Percentiles rank a stretch among this genome's conserved stretches.
Conservation (phyloP, 2,329 filamentous ascomycete species). For the Ophiostoma piceae region DNA sequence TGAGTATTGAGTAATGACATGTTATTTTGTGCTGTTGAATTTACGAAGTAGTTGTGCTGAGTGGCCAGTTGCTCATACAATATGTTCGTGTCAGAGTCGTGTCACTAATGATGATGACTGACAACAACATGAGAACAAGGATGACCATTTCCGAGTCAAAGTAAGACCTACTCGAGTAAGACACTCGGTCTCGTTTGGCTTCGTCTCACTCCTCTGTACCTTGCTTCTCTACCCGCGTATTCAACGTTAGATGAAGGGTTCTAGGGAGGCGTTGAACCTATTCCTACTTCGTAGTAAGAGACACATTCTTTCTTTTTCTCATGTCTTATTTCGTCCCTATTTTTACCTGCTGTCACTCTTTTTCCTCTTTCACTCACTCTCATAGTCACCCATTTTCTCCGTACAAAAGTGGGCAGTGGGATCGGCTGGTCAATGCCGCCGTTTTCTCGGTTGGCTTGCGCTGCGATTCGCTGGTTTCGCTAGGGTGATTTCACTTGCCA, state of each 20-base stretch:
- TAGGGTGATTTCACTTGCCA: background rate
- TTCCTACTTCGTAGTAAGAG: background rate
- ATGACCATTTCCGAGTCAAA: background rate
- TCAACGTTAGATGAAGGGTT: background rate
- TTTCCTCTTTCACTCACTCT: too few species aligned
- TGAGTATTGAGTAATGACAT: background rate
- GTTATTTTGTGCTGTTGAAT: too few species aligned
- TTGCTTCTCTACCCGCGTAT: background rate
- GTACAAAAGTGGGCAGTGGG: slow-evolving; percentile 11
- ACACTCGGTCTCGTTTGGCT: background rate
- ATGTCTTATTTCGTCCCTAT: too few species aligned
- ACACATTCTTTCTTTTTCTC: background rate
- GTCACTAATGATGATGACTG: too few species aligned
- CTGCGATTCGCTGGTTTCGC: slow-evolving; percentile 19
- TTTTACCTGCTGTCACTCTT: too few species aligned
- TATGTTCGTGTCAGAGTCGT: too few species aligned
- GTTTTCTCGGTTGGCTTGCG: slow-evolving; percentile 17
- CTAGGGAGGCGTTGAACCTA: background rate
- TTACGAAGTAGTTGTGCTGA: too few species aligned
- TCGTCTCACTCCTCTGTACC: too few species aligned
- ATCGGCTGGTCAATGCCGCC: slow-evolving; percentile 25
- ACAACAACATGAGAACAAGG: background rate
- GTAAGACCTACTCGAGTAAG: background rate
- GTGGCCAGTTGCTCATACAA: too few species aligned
- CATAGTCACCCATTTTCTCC: too few species aligned